phyloP scores from a whole-genome alignment of 108 stramenopile species.

The Aureococcus anophagefferens region DNA sequence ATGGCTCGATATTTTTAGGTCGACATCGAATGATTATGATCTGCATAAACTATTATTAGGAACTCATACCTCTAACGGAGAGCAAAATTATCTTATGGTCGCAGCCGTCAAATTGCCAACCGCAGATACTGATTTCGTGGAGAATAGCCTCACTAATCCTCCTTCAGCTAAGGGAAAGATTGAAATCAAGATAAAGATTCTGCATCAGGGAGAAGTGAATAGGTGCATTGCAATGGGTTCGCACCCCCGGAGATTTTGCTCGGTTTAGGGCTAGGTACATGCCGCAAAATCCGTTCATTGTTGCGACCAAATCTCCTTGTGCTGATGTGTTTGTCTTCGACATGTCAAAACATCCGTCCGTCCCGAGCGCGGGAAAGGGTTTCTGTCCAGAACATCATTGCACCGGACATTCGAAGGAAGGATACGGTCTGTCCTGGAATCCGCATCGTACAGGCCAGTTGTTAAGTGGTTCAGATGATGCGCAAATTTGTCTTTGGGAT shows the following conservation, averaged over 20 bases:
- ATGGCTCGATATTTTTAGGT: too few species aligned
- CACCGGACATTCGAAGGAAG: slow-evolving; percentile 69
- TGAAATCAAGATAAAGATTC: slow-evolving; percentile 77
- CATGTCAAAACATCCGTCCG: slow-evolving; percentile 75
- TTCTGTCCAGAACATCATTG: slow-evolving; percentile 56
- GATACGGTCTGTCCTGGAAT: slow-evolving; percentile 90
- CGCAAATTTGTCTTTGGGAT: slow-evolving; percentile 81
- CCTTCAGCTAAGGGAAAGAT: slow-evolving; percentile 83
- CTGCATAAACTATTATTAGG: slow-evolving; percentile 84
- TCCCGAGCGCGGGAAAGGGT: slow-evolving; percentile 42
- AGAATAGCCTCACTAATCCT: slow-evolving; percentile 11
- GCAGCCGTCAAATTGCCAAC: slow-evolving; percentile 76
- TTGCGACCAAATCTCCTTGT: slow-evolving; percentile 79
- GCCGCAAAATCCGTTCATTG: slow-evolving; percentile 92
- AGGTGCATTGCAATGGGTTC: too few species aligned
- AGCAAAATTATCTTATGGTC: slow-evolving; percentile 90
- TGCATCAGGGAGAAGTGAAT: slow-evolving; percentile 90
- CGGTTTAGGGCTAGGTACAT: slow-evolving; percentile 78
- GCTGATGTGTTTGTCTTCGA: slow-evolving; percentile 85
- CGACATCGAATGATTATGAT: too few species aligned
- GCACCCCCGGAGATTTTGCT: too few species aligned
- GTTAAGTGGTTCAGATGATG: slow-evolving; percentile 71
- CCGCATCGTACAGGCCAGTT: slow-evolving; percentile 38
- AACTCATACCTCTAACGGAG: slow-evolving; percentile 74
- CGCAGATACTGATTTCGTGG: too few species aligned